phyloP scores from a whole-genome alignment of 176 grass and related monocot genomes.

The Ampelocalamus luodianensis region DNA sequence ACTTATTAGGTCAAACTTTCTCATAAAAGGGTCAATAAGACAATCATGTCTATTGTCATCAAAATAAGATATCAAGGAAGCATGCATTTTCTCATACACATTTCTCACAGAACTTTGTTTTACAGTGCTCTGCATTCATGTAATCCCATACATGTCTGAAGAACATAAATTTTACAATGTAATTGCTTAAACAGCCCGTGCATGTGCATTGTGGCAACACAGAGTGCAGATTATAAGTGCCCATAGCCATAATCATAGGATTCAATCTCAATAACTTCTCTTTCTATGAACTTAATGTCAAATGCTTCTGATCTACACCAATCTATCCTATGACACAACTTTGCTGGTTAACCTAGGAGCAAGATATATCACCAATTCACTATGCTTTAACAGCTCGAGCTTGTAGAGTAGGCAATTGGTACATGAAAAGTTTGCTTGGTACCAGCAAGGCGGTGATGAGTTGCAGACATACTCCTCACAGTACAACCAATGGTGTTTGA shows the following conservation, averaged over 20 bases:
- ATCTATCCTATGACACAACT: neutral
- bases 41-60: neutral
- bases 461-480: neutral
- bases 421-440: neutral
- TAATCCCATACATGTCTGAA: neutral
- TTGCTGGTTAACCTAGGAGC: neutral
- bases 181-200: neutral
- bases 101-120: neutral
- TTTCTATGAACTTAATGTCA: neutral
- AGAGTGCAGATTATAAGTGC: neutral
- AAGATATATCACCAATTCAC: neutral
- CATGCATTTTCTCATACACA: neutral
- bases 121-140: constrained; percentile 13
- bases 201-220: neutral
- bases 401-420: constrained; percentile 13
- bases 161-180: neutral
- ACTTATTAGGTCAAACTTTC: neutral
- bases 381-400: constrained; percentile 17
- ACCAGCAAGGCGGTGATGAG: neutral
- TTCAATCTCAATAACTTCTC: neutral
- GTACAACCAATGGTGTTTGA: no score
- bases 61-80: neutral
- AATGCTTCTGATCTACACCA: neutral
- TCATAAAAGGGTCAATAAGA: neutral
- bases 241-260: neutral